Percentiles rank a stretch among this genome's conserved stretches.
phyloP scores from a whole-genome alignment of 2,329 filamentous ascomycete species.

The Colletotrichum filicis region DNA sequence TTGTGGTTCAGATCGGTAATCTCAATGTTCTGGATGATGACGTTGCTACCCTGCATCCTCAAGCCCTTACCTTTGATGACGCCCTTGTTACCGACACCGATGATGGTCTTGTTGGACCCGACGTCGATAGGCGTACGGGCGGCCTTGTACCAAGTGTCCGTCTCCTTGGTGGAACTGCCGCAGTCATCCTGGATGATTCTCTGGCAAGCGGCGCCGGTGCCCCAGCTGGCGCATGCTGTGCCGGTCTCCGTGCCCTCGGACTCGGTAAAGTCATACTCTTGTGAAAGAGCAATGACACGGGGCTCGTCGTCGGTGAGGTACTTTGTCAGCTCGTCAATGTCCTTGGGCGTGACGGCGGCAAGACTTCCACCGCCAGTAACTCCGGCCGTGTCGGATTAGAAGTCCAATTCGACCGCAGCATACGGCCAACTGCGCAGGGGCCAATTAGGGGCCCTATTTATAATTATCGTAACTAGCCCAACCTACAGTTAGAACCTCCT shows the following conservation, averaged over 20 bases:
- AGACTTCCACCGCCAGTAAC: conserved; percentile 64
- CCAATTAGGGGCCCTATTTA: too few relatives aligned
- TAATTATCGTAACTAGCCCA: too few relatives aligned
- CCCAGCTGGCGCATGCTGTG: conserved; percentile 41
- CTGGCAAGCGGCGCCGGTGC: conserved; percentile 36
- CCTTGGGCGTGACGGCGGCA: conserved; percentile 52
- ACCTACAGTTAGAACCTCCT: too few relatives aligned
- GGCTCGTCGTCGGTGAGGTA: conserved; percentile 38
- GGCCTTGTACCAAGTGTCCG: conserved; percentile 29
- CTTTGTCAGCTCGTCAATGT: conserved; percentile 54
- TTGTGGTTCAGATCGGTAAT: conserved; percentile 28
- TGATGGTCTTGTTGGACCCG: conserved; percentile 24
- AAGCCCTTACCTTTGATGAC: conserved; percentile 32
- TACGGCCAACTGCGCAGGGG: too few relatives aligned
- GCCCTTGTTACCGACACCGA: conserved; percentile 26
- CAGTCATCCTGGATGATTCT: conserved; percentile 35
- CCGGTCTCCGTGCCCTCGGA: conserved; percentile 39
- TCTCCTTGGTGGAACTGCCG: neutral
- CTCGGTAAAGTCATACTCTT: conserved; percentile 43
- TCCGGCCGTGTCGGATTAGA: too few relatives aligned
- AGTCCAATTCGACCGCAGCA: too few relatives aligned
- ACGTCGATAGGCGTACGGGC: conserved; percentile 25
- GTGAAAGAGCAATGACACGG: conserved; percentile 40
- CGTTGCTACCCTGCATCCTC: conserved; percentile 23
- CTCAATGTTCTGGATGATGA: conserved; percentile 32